phyloP scores from a whole-genome alignment of 768 basidiomycete species.

The Pisolithus tinctorius region DNA sequence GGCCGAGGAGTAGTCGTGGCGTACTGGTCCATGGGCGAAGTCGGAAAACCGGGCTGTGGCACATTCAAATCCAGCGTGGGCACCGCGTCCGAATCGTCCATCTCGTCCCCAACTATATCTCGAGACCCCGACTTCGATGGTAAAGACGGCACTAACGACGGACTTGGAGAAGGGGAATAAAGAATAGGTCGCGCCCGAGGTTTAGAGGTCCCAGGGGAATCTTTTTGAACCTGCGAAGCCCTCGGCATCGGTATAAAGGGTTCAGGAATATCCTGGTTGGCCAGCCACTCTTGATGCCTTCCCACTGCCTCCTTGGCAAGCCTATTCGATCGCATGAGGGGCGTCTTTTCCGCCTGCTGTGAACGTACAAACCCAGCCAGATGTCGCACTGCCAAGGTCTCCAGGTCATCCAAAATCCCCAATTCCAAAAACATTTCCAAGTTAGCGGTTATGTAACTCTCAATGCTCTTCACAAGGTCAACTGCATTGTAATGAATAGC shows the following conservation, averaged over 20 bases:
- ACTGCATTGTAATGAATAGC: conserved; percentile 72
- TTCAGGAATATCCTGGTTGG: conserved; percentile 57
- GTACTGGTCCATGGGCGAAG: neutral
- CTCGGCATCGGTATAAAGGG: conserved; percentile 36
- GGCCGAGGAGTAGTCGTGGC: conserved; percentile 19
- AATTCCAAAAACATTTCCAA: conserved; percentile 84
- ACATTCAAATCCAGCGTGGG: conserved; percentile 19
- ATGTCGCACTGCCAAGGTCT: conserved; percentile 55
- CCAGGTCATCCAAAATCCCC: conserved; percentile 72
- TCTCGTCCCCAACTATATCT: conserved; percentile 49
- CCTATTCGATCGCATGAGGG: conserved; percentile 51
- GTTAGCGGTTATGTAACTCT: conserved; percentile 75
- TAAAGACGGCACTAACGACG: conserved; percentile 16
- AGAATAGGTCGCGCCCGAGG: neutral
- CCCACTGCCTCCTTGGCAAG: conserved; percentile 50
- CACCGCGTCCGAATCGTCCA: conserved; percentile 66
- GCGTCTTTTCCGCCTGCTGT: conserved; percentile 60
- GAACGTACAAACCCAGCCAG: conserved; percentile 51
- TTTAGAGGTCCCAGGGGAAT: conserved; percentile 25
- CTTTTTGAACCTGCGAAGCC: conserved; percentile 14
- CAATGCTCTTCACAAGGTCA: conserved; percentile 61
- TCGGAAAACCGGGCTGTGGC: conserved; percentile 9
- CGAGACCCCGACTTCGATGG: neutral
- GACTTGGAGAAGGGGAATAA: conserved; percentile 15
- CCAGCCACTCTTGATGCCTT: conserved; percentile 67